Evolutionary conservation across 2,329 filamentous ascomycete species (phyloP).

Genomic region (Pestalotiopsis sp.): DNA sequence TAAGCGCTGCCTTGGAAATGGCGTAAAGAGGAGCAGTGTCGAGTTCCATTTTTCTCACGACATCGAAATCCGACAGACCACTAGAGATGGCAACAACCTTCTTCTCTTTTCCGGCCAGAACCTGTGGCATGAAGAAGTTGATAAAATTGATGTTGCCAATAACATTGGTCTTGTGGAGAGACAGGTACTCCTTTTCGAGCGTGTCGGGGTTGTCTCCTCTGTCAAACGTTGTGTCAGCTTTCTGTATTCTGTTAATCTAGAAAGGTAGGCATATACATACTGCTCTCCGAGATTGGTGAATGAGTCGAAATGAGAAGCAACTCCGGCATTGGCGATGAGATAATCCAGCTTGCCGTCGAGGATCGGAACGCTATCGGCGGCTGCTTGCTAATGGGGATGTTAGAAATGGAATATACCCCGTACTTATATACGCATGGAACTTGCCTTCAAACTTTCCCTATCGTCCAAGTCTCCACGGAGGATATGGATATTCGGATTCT

Average conservation of each 20-base stretch:
- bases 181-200: conserved; percentile 14
- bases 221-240: neutral
- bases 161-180: conserved; percentile 43
- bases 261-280: conserved; percentile 33
- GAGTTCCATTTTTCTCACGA: conserved; percentile 26
- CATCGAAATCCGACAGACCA: conserved; percentile 44
- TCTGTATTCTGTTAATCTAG: neutral
- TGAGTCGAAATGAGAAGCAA: conserved; percentile 31
- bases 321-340: conserved; percentile 53
- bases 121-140: conserved; percentile 53
- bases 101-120: conserved; percentile 51
- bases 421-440: neutral
- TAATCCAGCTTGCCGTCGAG: conserved; percentile 48
- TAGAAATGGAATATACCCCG: neutral
- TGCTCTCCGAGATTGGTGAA: conserved; percentile 36
- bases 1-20: conserved; percentile 34
- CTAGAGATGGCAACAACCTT: conserved; percentile 54
- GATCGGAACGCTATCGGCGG: conserved; percentile 29
- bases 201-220: conserved; percentile 11
- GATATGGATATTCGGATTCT: conserved; percentile 45
- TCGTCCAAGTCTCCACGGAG: conserved; percentile 47
- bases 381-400: conserved; percentile 21
- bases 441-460: conserved; percentile 36
- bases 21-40: conserved; percentile 48
- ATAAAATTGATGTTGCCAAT: conserved; percentile 53